These are phyloP conservation scores for Malassezia psittaci DNA, from an alignment of 1,284 basidiomycete species.

Conservation along the genomic window DNA sequence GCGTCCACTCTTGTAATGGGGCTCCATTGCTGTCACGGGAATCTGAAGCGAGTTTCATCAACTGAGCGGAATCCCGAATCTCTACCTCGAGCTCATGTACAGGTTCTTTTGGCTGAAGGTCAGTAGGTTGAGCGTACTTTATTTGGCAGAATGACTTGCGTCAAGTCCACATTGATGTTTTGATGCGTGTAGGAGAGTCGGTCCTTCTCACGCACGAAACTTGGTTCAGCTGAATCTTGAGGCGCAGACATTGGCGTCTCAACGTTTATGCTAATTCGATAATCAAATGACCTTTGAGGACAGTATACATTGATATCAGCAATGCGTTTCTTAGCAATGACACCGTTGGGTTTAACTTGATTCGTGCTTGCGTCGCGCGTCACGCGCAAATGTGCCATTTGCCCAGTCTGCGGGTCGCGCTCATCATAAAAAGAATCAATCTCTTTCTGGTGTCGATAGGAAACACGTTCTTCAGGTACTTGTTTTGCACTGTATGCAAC, in stretches of 20 bases:
- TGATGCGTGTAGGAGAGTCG: conserved; percentile 85
- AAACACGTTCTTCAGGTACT: conserved; percentile 55
- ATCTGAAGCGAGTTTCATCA: conserved; percentile 49
- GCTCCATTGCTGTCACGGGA: conserved; percentile 5
- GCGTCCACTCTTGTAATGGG: conserved; percentile 34
- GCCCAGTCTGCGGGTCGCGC: conserved; percentile 17
- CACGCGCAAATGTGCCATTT: conserved; percentile 61
- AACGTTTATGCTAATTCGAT: conserved; percentile 77
- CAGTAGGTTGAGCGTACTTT: conserved; percentile 19
- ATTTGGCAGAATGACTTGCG: conserved; percentile 61
- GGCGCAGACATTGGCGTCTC: conserved; percentile 54
- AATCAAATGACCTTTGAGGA: conserved; percentile 74
- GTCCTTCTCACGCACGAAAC: conserved; percentile 64
- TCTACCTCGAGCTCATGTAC: conserved; percentile 57
- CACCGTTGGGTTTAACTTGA: conserved; percentile 50
- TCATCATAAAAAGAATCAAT: conserved; percentile 67
- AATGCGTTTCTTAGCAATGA: conserved; percentile 67
- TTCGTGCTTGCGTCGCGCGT: conserved; percentile 69
- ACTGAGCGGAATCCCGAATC: conserved; percentile 50
- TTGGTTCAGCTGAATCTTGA: conserved; percentile 18
- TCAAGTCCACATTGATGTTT: conserved; percentile 82
- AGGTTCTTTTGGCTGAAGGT: conserved; percentile 23
- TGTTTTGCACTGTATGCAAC: conserved; percentile 51
- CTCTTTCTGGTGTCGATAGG: conserved; percentile 68
- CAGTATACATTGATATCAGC: conserved; percentile 78